phyloP scores from a whole-genome alignment of 2,329 filamentous ascomycete genomes.

The Diplodia seriata region DNA sequence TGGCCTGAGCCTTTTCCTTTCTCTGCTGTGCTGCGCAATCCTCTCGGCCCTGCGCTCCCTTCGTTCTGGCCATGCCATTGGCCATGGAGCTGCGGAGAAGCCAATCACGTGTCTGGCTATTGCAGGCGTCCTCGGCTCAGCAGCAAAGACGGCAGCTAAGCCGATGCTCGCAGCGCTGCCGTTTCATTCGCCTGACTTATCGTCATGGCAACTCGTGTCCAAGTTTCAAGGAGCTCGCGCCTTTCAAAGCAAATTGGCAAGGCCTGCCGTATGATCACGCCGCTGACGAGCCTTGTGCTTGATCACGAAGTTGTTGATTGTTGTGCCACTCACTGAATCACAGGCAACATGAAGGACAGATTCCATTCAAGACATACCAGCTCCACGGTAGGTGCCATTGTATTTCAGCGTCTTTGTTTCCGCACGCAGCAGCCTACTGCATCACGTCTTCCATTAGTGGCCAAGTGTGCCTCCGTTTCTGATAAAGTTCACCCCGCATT shows the following conservation, averaged over 20 bases:
- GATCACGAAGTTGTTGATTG: not conserved
- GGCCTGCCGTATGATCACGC: not conserved
- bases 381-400: not conserved
- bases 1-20: conserved; percentile 1
- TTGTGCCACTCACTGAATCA: not conserved
- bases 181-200: not conserved
- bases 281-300: not conserved
- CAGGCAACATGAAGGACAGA: not conserved
- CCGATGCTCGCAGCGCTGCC: not conserved
- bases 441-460: not conserved
- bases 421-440: not conserved
- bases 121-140: not conserved
- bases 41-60: not conserved
- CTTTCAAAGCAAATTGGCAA: not conserved
- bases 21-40: not conserved
- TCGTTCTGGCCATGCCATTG: not conserved
- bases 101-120: not conserved
- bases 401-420: not conserved
- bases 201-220: not conserved
- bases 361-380: not conserved
- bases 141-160: not conserved
- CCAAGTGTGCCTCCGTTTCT: not conserved
- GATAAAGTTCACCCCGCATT: not conserved
- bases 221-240: not conserved
- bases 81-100: not conserved